Evolutionary conservation across 2,329 filamentous ascomycete species (phyloP).

Genomic region (Geosmithia morbida): DNA sequence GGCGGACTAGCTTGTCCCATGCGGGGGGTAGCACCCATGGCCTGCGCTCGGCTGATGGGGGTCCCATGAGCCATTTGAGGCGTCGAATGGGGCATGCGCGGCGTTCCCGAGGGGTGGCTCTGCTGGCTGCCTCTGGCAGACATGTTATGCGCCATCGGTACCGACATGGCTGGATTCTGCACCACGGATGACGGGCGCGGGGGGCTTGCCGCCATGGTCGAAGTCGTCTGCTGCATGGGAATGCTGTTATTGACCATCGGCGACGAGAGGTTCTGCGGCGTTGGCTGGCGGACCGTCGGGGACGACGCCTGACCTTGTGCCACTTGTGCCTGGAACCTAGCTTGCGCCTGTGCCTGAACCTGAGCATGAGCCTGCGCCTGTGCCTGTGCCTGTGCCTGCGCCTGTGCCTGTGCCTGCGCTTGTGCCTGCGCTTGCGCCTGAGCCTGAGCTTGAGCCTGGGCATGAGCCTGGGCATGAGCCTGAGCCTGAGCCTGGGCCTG

Average conservation of each 20-base stretch:
- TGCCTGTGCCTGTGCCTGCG: too few relatives aligned
- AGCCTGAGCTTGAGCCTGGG: background rate
- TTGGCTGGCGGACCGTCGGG: slow-evolving; percentile 49
- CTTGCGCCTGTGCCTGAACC: slow-evolving; percentile 6
- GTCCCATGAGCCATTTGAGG: slow-evolving; percentile 47
- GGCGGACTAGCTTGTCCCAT: slow-evolving; percentile 50
- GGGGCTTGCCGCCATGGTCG: slow-evolving; percentile 55
- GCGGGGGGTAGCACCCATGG: slow-evolving; percentile 42
- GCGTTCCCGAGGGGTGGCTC: slow-evolving; percentile 49
- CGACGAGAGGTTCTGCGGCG: slow-evolving; percentile 50
- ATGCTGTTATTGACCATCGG: slow-evolving; percentile 42
- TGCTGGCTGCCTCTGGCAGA: slow-evolving; percentile 51
- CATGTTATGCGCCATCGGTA: slow-evolving; percentile 48
- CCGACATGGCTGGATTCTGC: slow-evolving; percentile 42
- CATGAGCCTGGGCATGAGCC: background rate
- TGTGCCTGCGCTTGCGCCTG: background rate
- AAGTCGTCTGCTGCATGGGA: slow-evolving; percentile 50
- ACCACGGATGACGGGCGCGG: slow-evolving; percentile 52
- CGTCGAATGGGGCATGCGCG: slow-evolving; percentile 45
- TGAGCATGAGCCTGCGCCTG: background rate
- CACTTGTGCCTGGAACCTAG: slow-evolving; percentile 38
- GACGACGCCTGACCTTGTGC: slow-evolving; percentile 33
- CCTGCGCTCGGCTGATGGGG: slow-evolving; percentile 33
- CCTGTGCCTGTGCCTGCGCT: too few relatives aligned
- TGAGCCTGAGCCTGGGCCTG: background rate